Conservation (phyloP, 805 yeast genomes). For the Suhomyces tanzawaensis region DNA sequence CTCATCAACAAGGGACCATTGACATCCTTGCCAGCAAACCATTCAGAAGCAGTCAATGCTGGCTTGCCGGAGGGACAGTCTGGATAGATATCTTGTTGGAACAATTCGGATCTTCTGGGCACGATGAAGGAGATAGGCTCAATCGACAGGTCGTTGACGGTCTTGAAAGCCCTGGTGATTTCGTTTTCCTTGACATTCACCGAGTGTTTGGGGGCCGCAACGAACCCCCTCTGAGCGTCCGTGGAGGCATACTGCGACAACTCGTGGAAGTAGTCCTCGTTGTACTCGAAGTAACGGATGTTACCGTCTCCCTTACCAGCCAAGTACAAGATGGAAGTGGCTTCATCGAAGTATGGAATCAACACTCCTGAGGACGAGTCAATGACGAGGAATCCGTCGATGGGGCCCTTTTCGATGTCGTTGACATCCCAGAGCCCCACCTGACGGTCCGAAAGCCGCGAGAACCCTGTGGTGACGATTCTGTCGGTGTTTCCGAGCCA, state of each 20-base stretch:
- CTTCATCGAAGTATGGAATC: slow-evolving; percentile 86
- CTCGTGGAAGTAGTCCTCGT: slow-evolving; percentile 76
- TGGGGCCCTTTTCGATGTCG: slow-evolving; percentile 73
- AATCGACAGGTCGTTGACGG: slow-evolving; percentile 77
- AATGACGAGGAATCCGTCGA: slow-evolving; percentile 82
- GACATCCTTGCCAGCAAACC: slow-evolving; percentile 74
- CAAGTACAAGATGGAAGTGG: slow-evolving; percentile 74
- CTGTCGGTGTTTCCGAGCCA: slow-evolving; percentile 91
- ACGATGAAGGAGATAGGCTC: slow-evolving; percentile 93
- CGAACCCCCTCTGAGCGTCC: slow-evolving; percentile 95
- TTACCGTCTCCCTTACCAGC: slow-evolving; percentile 99
- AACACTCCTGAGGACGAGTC: slow-evolving; percentile 92
- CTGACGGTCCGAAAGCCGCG: slow-evolving; percentile 90
- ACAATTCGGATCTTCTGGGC: slow-evolving; percentile 90
- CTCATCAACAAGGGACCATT: slow-evolving; percentile 78
- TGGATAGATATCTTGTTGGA: slow-evolving; percentile 91
- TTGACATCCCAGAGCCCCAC: slow-evolving; percentile 89
- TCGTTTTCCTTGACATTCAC: slow-evolving; percentile 84
- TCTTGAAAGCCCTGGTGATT: slow-evolving; percentile 76
- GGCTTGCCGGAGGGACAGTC: slow-evolving; percentile 81
- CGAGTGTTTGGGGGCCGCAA: slow-evolving; percentile 79
- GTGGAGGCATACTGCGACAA: slow-evolving; percentile 86
- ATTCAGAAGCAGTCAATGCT: slow-evolving; percentile 76
- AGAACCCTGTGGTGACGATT: slow-evolving; percentile 90
- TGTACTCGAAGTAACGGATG: slow-evolving; percentile 89